Evolutionary conservation across 2,329 filamentous ascomycete species (phyloP), one percentile per base, ranked within the genome.

Genomic region (Ophiostoma montium): DNA sequence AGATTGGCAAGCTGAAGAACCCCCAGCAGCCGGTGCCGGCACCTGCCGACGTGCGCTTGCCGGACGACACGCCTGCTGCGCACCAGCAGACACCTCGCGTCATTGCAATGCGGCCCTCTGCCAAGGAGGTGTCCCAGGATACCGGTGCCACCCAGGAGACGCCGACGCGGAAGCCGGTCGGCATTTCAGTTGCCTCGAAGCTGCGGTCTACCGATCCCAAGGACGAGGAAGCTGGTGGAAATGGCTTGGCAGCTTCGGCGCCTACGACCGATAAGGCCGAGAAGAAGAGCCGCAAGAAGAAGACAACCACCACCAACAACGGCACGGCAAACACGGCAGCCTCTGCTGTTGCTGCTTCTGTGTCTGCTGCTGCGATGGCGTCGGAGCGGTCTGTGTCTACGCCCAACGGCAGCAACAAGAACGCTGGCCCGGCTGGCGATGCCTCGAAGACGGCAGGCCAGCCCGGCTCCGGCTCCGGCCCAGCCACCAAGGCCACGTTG

Each of bases 1-100:
- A 78, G 36, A 82, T 95, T 47, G 74, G 78, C 32, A 82, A 86
- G 59, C 72, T 95, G 35, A 76, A 75, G 62, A 63, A 65, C 43
- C 63, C 69, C 31, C 69, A 59, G 62, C 66, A 67, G 33, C n/a
- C 42, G 49, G 74, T 62, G 53, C 65, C 67, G 5, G 60, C 58
- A n/a, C 30, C 13, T 23, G 16, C 35, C 16, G 19, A 45, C 50
- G 74, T 62, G 53, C 65, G 67, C 15, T n/a, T 42, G 9, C 59
- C n/a, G 69, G 60, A 59, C n/a, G 70, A 71, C 58, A 64, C 62
- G 56, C 59, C 30, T n/a, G 23, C 32, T 11, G 31, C 21, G 3
- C 46, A 50, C 38, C 49, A 47, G 41, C 47, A 48, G 10, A 45
- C 52, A 8, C 55, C 61, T 21, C 63, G 62, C 47, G 63, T 65